Percentiles rank a stretch among this genome's conserved stretches.
phyloP scores from a whole-genome alignment of 129 eudicot genomes.

The Rutidosis leptorrhynchoides region DNA sequence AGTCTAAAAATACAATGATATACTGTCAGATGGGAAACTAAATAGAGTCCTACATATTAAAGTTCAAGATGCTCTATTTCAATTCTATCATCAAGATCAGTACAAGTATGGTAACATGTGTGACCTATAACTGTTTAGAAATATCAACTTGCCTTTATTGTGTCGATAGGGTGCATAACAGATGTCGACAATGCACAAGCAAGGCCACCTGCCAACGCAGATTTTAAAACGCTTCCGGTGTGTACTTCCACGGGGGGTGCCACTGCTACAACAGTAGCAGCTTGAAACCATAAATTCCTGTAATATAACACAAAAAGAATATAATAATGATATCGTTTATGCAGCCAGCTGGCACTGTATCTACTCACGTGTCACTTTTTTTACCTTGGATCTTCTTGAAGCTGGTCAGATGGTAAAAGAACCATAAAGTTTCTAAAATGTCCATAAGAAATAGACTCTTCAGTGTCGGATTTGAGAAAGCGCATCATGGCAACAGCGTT shows the following conservation, averaged over 20 bases:
- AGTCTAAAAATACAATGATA: constrained; percentile 48
- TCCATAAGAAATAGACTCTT: constrained; percentile 88
- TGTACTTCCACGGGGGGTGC: constrained; percentile 86
- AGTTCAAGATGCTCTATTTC: not conserved
- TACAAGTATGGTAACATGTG: not conserved
- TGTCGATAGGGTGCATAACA: constrained; percentile 86
- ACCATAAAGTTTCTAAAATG: constrained; percentile 95
- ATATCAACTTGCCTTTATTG: constrained; percentile 55
- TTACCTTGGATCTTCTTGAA: constrained; percentile 94
- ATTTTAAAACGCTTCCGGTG: constrained; percentile 73
- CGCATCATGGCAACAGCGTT: constrained; percentile 99
- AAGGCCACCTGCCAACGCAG: constrained; percentile 97
- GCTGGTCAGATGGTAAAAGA: constrained; percentile 88
- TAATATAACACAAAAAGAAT: not conserved
- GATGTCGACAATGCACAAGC: constrained; percentile 89
- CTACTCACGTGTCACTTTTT: not conserved
- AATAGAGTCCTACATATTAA: not conserved
- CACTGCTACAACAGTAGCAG: constrained; percentile 96
- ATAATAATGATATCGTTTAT: not conserved
- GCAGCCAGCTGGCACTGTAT: not conserved
- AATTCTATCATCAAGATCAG: not conserved
- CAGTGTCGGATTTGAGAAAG: constrained; percentile 81
- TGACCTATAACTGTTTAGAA: not conserved
- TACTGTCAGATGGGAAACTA: constrained; percentile 17
- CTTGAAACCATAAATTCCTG: constrained; percentile 94